These are phyloP conservation scores for Yarrowia yakushimensis DNA, from an alignment of 805 yeast species.

Conservation along the genomic window DNA sequence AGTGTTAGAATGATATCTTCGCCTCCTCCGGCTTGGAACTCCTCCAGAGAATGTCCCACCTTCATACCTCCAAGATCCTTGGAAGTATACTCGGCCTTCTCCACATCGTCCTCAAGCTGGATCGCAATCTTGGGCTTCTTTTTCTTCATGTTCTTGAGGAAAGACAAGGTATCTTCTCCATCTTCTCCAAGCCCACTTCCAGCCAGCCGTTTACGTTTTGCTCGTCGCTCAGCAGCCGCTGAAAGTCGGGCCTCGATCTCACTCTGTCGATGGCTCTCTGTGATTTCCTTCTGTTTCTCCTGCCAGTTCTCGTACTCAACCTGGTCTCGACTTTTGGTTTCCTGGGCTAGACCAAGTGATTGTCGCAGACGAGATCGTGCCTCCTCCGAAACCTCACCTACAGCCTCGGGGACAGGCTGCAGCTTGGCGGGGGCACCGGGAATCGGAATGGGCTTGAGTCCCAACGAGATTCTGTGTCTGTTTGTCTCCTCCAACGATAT, in stretches of 20 bases:
- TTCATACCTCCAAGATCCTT: constrained; percentile 41
- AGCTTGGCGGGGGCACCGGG: neutral
- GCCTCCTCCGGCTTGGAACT: constrained; percentile 41
- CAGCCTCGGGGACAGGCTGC: neutral
- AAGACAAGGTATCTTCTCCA: constrained; percentile 41
- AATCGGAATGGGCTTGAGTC: constrained; percentile 49
- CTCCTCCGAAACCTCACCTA: constrained; percentile 40
- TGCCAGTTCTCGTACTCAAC: constrained; percentile 41
- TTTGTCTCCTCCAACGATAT: constrained; percentile 55
- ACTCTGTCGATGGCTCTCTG: constrained; percentile 5
- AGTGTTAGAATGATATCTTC: constrained; percentile 53
- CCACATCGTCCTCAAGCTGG: constrained; percentile 27
- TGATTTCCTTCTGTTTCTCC: constrained; percentile 28
- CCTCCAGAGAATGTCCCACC: constrained; percentile 47
- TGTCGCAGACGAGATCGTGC: constrained; percentile 55
- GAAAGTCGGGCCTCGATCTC: neutral
- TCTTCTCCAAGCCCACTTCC: constrained; percentile 34
- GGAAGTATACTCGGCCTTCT: constrained; percentile 32
- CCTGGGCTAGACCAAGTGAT: constrained; percentile 52
- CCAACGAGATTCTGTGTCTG: constrained; percentile 48
- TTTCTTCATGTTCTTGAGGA: constrained; percentile 42
- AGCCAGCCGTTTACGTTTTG: constrained; percentile 27
- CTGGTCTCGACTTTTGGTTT: constrained; percentile 35
- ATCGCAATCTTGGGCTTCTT: constrained; percentile 28
- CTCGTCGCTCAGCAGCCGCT: constrained; percentile 16